phyloP scores from a whole-genome alignment of 2,329 filamentous ascomycete species.

The Pseudocercospora musae region DNA sequence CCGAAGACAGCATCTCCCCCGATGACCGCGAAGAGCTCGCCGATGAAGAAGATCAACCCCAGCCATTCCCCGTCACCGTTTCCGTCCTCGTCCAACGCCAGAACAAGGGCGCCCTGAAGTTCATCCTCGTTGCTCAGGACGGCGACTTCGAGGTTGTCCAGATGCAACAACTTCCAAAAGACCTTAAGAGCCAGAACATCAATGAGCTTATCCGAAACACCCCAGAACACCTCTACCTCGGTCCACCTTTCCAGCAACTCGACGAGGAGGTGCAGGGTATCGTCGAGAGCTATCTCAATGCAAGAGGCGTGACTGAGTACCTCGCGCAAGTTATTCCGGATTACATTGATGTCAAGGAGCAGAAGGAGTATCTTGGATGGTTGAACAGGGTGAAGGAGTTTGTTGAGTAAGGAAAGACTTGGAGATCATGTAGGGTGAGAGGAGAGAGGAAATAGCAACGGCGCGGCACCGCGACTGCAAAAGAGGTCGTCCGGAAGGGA shows the following conservation, averaged over 20 bases:
- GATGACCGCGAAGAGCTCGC: conserved; percentile 56
- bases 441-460: not conserved
- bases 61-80: conserved; percentile 74
- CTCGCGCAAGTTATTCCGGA: conserved; percentile 90
- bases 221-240: conserved; percentile 74
- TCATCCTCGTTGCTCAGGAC: conserved; percentile 83
- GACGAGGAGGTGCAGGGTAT: conserved; percentile 93
- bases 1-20: conserved; percentile 56
- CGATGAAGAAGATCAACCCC: conserved; percentile 51
- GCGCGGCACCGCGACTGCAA: not conserved
- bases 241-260: conserved; percentile 87
- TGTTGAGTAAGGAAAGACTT: conserved; percentile 54
- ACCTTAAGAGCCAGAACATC: conserved; percentile 61
- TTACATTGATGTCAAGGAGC: conserved; percentile 98
- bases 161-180: conserved; percentile 78
- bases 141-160: conserved; percentile 85
- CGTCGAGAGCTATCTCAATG: conserved; percentile 90
- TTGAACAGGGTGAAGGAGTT: conserved; percentile 81
- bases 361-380: conserved; percentile 93
- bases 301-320: conserved; percentile 82
- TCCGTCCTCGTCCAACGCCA: conserved; percentile 88
- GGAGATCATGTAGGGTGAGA: too few species aligned
- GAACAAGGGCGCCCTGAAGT: conserved; percentile 76
- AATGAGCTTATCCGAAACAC: conserved; percentile 65
- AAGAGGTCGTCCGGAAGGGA: not conserved